Conservation (phyloP, 2,329 filamentous ascomycete species). For the Fusarium fracticaudum region DNA sequence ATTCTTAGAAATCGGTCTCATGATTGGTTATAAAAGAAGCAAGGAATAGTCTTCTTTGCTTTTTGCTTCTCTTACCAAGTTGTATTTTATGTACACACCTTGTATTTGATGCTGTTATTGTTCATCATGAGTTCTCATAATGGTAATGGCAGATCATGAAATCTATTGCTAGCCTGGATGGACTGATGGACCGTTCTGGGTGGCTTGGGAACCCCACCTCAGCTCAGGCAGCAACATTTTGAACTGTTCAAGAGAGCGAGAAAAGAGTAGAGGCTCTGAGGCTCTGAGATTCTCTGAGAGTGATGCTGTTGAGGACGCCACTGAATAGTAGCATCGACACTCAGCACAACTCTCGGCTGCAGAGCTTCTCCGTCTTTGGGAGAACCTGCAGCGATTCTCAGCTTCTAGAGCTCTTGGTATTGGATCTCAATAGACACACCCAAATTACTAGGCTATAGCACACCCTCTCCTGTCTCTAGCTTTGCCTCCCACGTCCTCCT, state of each 20-base stretch:
- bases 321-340: constrained; percentile 4
- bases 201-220: constrained; percentile 19
- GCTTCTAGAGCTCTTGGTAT: constrained; percentile 29
- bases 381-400: neutral
- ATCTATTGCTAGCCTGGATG: constrained; percentile 23
- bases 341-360: neutral
- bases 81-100: constrained; percentile 1
- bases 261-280: neutral
- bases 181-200: constrained; percentile 8
- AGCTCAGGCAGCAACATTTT: constrained; percentile 39
- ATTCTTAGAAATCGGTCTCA: neutral
- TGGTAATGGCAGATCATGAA: constrained; percentile 27
- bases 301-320: constrained; percentile 3
- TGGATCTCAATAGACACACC: neutral
- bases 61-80: neutral
- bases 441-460: neutral
- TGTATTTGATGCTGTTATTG: neutral
- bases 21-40: neutral
- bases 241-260: neutral
- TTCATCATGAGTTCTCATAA: constrained; percentile 33
- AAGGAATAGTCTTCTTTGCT: neutral
- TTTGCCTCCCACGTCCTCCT: constrained; percentile 6
- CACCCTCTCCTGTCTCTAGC: neutral
- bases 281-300: neutral
- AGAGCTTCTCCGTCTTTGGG: neutral